Conservation (phyloP, 192 early-diverging fungal species). For the Podochytrium sp. region DNA sequence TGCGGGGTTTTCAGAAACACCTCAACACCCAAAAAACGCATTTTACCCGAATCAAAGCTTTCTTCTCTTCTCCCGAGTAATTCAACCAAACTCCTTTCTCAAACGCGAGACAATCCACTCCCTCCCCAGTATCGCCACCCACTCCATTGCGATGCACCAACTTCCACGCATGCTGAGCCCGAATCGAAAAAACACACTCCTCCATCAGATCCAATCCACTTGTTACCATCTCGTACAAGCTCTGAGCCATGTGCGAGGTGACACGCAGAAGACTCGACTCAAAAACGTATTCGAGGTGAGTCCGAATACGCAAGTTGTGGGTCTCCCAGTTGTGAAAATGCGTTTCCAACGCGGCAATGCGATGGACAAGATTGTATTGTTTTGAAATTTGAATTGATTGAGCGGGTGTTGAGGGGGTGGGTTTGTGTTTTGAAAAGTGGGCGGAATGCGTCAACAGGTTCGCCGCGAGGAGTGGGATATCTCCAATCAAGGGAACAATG, state of each 20-base stretch:
- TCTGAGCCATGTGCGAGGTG: background rate
- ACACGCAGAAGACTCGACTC: background rate
- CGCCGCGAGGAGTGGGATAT: slow-evolving; percentile 46
- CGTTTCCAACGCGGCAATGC: background rate
- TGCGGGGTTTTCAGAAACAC: background rate
- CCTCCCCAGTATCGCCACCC: slow-evolving; percentile 29
- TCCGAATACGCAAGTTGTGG: background rate
- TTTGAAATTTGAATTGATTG: background rate
- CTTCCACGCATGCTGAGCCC: slow-evolving; percentile 51
- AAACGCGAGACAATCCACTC: slow-evolving; percentile 35
- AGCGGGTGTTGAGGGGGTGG: background rate
- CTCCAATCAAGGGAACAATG: slow-evolving; percentile 51
- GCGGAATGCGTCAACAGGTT: slow-evolving; percentile 41
- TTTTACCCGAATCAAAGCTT: slow-evolving; percentile 47
- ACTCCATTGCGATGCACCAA: slow-evolving; percentile 49
- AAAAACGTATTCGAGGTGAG: background rate
- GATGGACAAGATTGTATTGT: background rate
- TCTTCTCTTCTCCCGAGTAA: slow-evolving; percentile 47
- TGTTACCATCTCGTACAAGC: background rate
- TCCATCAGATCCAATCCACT: background rate
- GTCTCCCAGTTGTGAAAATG: background rate
- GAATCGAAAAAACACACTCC: background rate
- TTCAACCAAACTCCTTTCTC: slow-evolving; percentile 52
- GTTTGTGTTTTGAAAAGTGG: background rate
- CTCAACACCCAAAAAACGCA: background rate